phyloP scores from a whole-genome alignment of 1,139 yeast species.

The Geotrichum reessii region DNA sequence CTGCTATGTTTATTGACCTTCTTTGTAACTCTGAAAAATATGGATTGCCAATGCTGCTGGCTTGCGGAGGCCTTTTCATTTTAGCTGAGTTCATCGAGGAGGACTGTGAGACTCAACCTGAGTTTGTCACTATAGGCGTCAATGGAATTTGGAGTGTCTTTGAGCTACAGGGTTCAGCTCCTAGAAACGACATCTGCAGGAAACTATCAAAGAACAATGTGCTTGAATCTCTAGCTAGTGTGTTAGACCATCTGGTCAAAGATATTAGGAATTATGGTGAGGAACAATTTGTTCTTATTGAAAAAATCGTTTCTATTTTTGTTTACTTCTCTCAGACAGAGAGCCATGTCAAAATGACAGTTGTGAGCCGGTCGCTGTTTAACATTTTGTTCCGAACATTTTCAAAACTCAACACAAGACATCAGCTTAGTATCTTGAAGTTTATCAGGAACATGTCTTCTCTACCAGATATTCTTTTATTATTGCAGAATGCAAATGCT shows the following conservation, averaged over 20 bases:
- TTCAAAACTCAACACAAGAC: conserved; percentile 19
- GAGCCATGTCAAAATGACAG: conserved; percentile 29
- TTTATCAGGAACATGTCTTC: conserved; percentile 33
- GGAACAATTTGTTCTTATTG: conserved; percentile 12
- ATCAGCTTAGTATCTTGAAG: conserved; percentile 28
- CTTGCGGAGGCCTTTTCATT: conserved; percentile 53
- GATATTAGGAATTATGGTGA: conserved; percentile 2
- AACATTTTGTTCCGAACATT: conserved; percentile 25
- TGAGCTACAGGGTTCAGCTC: conserved; percentile 40
- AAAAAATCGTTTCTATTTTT: conserved; percentile 29
- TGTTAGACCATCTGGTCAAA: conserved; percentile 30
- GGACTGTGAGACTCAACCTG: conserved; percentile 45
- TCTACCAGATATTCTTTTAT: conserved; percentile 26
- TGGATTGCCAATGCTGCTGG: conserved; percentile 47
- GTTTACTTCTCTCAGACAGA: conserved; percentile 35
- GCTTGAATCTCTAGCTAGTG: conserved; percentile 46
- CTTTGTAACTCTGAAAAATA: conserved; percentile 39
- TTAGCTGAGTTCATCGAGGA: conserved; percentile 51
- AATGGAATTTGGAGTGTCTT: conserved; percentile 43
- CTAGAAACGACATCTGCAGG: conserved; percentile 53
- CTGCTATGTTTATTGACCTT: conserved; percentile 41
- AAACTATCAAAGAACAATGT: conserved; percentile 47
- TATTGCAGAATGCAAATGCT: conserved; percentile 32
- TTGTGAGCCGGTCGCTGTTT: conserved; percentile 26
- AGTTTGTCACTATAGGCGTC: conserved; percentile 46